phyloP scores from a whole-genome alignment of 208 protist genomes.

The Leishmania tarentolae region DNA sequence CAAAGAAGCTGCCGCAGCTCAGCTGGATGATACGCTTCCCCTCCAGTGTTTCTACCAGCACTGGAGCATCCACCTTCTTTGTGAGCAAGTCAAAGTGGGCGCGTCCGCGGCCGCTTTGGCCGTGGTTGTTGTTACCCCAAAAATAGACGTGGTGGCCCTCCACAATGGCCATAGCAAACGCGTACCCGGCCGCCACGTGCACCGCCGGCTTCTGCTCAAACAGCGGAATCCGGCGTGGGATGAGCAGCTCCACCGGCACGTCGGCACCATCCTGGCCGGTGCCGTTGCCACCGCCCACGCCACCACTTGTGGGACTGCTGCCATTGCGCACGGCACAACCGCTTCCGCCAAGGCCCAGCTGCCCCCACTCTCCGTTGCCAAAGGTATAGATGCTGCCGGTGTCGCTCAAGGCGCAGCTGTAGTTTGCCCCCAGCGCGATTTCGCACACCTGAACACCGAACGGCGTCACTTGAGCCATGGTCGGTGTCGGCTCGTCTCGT shows the following conservation, averaged over 20 bases:
- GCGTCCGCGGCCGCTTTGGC: constrained; percentile 79
- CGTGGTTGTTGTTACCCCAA: constrained; percentile 93
- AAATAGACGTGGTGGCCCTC: constrained; percentile 81
- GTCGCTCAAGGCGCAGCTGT: constrained; percentile 70
- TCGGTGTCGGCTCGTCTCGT: constrained; percentile 58
- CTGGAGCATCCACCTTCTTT: constrained; percentile 76
- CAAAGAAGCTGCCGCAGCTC: constrained; percentile 87
- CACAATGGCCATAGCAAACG: constrained; percentile 81
- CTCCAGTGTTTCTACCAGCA: constrained; percentile 66
- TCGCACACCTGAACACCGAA: constrained; percentile 66
- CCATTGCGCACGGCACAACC: constrained; percentile 7
- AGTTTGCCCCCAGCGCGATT: constrained; percentile 83
- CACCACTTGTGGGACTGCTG: background rate
- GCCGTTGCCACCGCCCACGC: constrained; percentile 1
- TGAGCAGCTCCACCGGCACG: constrained; percentile 45
- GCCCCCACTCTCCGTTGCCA: constrained; percentile 86
- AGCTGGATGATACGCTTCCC: constrained; percentile 75
- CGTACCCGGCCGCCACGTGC: constrained; percentile 76
- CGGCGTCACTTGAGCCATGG: constrained; percentile 60
- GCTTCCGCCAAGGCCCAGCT: constrained; percentile 66
- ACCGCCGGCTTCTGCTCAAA: constrained; percentile 64
- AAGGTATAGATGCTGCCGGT: constrained; percentile 76
- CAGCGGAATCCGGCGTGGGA: constrained; percentile 71
- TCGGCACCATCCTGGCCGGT: constrained; percentile 22
- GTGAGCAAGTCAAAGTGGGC: constrained; percentile 49